Percentiles rank a stretch among this genome's conserved stretches.
Evolutionary conservation across 2,329 filamentous ascomycete genomes (phyloP).

Genomic region (Ambrosiella cleistominuta): DNA sequence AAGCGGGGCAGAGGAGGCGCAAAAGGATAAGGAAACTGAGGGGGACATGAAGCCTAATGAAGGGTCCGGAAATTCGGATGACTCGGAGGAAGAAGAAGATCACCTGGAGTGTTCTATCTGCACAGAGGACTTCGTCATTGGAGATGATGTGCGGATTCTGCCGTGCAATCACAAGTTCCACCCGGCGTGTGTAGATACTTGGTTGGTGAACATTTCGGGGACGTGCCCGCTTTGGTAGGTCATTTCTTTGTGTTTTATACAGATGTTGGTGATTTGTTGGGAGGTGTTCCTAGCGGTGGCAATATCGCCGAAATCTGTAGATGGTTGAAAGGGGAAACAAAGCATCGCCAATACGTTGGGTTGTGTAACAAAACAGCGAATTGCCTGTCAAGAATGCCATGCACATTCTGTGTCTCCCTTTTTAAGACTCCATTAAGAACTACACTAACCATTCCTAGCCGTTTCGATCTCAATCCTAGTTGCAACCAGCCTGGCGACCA

Average conservation of each 20-base stretch:
- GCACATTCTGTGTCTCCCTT: neutral
- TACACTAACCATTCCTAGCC: conserved; percentile 21
- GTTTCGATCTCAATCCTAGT: conserved; percentile 30
- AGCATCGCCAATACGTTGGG: too few relatives aligned
- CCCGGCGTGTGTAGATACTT: conserved; percentile 49
- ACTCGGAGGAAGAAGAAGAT: conserved; percentile 15
- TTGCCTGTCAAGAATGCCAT: too few relatives aligned
- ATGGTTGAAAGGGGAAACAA: too few relatives aligned
- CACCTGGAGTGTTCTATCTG: conserved; percentile 48
- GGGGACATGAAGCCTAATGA: neutral
- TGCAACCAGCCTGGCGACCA: neutral
- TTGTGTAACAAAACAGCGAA: too few relatives aligned
- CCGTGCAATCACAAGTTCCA: conserved; percentile 54
- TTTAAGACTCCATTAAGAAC: neutral
- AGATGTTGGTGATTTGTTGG: too few relatives aligned
- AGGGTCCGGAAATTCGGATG: neutral
- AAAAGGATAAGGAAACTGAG: neutral
- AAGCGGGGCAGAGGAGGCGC: neutral
- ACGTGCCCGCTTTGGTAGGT: conserved; percentile 53
- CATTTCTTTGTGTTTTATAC: neutral
- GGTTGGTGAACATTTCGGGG: conserved; percentile 51
- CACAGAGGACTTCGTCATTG: conserved; percentile 49
- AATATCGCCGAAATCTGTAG: too few relatives aligned
- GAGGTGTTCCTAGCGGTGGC: too few relatives aligned
- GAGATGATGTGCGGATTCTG: conserved; percentile 49